A percentile compares a stretch with the other conserved stretches of the same genome.
phyloP scores from a whole-genome alignment of 2,329 filamentous ascomycete genomes.

The Beauveria varroae region DNA sequence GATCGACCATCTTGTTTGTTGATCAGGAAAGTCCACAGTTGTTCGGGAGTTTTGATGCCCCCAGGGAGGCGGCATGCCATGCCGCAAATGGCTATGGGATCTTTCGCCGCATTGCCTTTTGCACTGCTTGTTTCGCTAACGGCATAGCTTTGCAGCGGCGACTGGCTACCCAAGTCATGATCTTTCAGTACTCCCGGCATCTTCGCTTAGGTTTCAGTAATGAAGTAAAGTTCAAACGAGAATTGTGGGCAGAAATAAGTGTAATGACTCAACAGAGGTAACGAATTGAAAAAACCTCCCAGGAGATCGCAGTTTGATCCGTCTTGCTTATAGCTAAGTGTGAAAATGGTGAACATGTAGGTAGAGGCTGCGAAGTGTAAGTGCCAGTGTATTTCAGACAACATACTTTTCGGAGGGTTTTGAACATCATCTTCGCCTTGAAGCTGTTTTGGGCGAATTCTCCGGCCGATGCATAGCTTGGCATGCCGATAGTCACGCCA shows the following conservation, averaged over 20 bases:
- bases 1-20: conserved; percentile 10
- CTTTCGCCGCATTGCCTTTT: neutral
- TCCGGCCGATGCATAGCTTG: neutral
- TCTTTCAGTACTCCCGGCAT: neutral
- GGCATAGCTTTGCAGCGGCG: neutral
- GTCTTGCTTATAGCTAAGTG: neutral
- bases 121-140: neutral
- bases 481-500: neutral
- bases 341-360: neutral
- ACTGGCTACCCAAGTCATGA: neutral
- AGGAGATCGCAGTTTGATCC: neutral
- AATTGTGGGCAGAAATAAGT: neutral
- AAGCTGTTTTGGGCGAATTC: neutral
- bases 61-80: conserved; percentile 14
- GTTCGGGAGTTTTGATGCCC: conserved; percentile 3
- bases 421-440: neutral
- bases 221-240: neutral
- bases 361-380: neutral
- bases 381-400: neutral
- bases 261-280: neutral
- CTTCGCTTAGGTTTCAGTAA: neutral
- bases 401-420: neutral
- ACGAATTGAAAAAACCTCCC: neutral
- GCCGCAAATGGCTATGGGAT: conserved; percentile 12
- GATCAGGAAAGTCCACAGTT: conserved; percentile 13